Evolutionary conservation across 345 rosid genomes (phyloP).

Genomic region (Leavenworthia alabamica): DNA sequence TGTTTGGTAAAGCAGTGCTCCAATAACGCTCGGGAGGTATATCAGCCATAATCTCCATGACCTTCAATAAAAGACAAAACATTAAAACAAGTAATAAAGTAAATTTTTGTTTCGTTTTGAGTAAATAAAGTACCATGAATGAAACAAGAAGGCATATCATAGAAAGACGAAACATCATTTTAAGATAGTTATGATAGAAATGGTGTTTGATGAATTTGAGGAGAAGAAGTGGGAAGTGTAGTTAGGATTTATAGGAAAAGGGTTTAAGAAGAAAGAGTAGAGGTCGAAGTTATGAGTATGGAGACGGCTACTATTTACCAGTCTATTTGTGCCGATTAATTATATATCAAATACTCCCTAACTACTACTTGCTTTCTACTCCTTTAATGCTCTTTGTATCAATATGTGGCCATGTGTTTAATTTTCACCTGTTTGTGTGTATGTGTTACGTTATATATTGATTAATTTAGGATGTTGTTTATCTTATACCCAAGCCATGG

Average conservation of each 20-base stretch:
- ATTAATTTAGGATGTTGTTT: neutral
- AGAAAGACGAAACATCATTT: slow-evolving; percentile 18
- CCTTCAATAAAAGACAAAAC: neutral
- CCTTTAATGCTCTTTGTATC: slow-evolving; percentile 20
- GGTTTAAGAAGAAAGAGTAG: slow-evolving; percentile 21
- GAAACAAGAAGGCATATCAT: slow-evolving; percentile 27
- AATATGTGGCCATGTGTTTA: slow-evolving; percentile 27
- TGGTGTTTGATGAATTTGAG: slow-evolving; percentile 11
- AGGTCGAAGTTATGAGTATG: slow-evolving; percentile 14
- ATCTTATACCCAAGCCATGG: neutral
- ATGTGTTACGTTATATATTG: neutral
- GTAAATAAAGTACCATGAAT: neutral
- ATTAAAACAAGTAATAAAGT: neutral
- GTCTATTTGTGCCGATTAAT: slow-evolving; percentile 22
- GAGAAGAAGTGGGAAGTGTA: slow-evolving; percentile 19
- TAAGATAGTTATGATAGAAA: neutral
- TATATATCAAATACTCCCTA: slow-evolving; percentile 24
- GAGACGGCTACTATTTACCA: slow-evolving; percentile 27
- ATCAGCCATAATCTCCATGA: slow-evolving; percentile 21
- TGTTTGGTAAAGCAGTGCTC: slow-evolving; percentile 28
- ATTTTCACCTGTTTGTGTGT: neutral
- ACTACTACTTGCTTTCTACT: slow-evolving; percentile 26
- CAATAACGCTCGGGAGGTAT: slow-evolving; percentile 29
- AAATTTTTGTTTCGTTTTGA: neutral
- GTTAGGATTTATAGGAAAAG: slow-evolving; percentile 21